Conservation (phyloP, 2,329 filamentous ascomycete species). For the Cytospora mali region DNA sequence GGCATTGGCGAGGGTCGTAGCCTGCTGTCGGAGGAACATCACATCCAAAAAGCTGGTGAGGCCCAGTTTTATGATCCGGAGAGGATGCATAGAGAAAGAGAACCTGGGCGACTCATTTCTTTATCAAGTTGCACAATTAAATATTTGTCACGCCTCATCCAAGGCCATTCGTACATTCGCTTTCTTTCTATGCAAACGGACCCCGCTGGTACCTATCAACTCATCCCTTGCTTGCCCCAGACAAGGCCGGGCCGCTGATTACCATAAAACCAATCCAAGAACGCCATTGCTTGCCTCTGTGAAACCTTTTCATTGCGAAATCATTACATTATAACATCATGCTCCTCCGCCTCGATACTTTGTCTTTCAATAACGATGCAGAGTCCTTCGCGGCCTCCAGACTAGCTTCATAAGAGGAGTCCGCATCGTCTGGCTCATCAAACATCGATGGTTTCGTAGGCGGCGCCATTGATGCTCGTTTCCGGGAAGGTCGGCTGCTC, state of each 20-base stretch:
- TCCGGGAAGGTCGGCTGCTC: slow-evolving; percentile 36
- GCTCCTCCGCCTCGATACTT: slow-evolving; percentile 53
- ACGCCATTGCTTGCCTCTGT: slow-evolving; percentile 3
- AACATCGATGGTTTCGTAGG: slow-evolving; percentile 39
- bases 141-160: slow-evolving; percentile 20
- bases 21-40: not conserved
- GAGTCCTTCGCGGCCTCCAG: slow-evolving; percentile 34
- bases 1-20: not conserved
- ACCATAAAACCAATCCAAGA: slow-evolving; percentile 3
- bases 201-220: slow-evolving; percentile 24
- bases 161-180: slow-evolving; percentile 10
- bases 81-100: not conserved
- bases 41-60: not conserved
- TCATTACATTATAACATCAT: slow-evolving; percentile 57
- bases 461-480: slow-evolving; percentile 48
- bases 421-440: slow-evolving; percentile 37
- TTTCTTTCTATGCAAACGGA: slow-evolving; percentile 19
- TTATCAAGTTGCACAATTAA: slow-evolving; percentile 10
- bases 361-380: slow-evolving; percentile 33
- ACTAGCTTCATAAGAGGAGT: slow-evolving; percentile 34
- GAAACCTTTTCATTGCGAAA: not conserved
- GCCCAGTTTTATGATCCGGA: not conserved
- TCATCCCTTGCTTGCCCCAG: not conserved
- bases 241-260: not conserved
- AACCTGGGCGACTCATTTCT: not conserved